Percentiles rank a stretch among this genome's conserved stretches.
Evolutionary conservation across 2,329 filamentous ascomycete genomes (phyloP).

Genomic region (Amesomyces nigricolor): DNA sequence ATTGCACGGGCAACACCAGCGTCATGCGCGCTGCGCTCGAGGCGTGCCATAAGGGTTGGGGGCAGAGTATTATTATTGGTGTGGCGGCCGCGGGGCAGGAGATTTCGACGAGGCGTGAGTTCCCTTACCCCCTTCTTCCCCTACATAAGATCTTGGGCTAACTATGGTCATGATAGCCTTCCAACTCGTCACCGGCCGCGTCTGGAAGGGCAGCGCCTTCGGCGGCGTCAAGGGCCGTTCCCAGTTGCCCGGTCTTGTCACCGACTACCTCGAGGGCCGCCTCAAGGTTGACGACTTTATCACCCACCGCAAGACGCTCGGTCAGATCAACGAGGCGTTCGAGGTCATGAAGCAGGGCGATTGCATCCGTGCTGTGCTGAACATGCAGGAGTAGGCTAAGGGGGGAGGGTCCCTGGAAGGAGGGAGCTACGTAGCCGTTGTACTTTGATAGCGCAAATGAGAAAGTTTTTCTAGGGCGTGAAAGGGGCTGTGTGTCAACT

Average conservation of each 20-base stretch:
- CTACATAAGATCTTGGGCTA: no score
- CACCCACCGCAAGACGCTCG: constrained; percentile 81
- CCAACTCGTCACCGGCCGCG: constrained; percentile 94
- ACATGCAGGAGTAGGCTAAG: constrained; percentile 41
- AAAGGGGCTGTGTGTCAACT: no score
- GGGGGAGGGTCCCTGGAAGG: not conserved
- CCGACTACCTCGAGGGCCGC: constrained; percentile 81
- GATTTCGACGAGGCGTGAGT: constrained; percentile 86
- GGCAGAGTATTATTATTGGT: constrained; percentile 94
- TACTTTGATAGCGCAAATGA: no score
- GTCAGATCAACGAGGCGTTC: constrained; percentile 80
- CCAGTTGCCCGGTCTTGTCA: constrained; percentile 80
- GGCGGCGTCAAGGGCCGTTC: constrained; percentile 96
- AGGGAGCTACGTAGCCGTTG: no score
- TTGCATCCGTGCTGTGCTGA: constrained; percentile 92
- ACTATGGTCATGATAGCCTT: constrained; percentile 49
- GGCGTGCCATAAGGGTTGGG: constrained; percentile 99
- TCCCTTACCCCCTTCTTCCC: not conserved
- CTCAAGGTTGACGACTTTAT: constrained; percentile 99
- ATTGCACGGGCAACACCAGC: constrained; percentile 94
- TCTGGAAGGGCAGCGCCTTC: constrained; percentile 97
- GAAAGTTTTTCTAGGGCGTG: no score
- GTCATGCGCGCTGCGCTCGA: constrained; percentile 96
- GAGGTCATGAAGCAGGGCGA: constrained; percentile 92
- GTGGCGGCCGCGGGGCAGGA: constrained; percentile 95